A percentile compares a stretch with the other conserved stretches of the same genome.
These are phyloP conservation scores for Sisymbrium irio DNA, from an alignment of 345 rosid species.

Conservation along the genomic window DNA sequence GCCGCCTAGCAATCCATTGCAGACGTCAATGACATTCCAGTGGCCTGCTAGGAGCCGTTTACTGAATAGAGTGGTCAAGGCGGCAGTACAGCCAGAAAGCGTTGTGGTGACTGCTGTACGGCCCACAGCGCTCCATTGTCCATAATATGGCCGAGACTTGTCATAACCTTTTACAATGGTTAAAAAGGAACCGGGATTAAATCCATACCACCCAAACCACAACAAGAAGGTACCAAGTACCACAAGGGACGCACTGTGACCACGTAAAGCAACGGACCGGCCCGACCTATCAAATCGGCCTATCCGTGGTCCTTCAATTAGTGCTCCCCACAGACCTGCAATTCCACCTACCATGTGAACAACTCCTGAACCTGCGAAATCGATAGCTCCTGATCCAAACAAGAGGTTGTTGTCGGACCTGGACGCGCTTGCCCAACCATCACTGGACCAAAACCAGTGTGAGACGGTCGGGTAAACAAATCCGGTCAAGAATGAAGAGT, in stretches of 20 bases:
- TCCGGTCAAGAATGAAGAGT: slow-evolving; percentile 66
- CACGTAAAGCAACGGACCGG: slow-evolving; percentile 50
- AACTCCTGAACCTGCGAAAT: slow-evolving; percentile 82
- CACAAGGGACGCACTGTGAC: slow-evolving; percentile 67
- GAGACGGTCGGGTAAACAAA: slow-evolving; percentile 69
- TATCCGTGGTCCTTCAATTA: slow-evolving; percentile 69
- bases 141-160: slow-evolving; percentile 17
- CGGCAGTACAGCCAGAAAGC: slow-evolving; percentile 18
- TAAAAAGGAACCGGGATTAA: slow-evolving; percentile 52
- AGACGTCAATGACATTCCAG: slow-evolving; percentile 15
- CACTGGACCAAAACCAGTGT: slow-evolving; percentile 75
- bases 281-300: slow-evolving; percentile 57
- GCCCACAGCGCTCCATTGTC: slow-evolving; percentile 26
- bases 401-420: slow-evolving; percentile 34
- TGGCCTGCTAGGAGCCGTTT: slow-evolving; percentile 20
- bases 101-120: slow-evolving; percentile 26
- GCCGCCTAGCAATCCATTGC: slow-evolving; percentile 22
- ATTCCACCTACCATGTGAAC: slow-evolving; percentile 87
- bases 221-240: slow-evolving; percentile 70
- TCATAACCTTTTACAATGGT: slow-evolving; percentile 44
- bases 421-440: slow-evolving; percentile 67
- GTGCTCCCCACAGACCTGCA: slow-evolving; percentile 75
- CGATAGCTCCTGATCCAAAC: slow-evolving; percentile 59
- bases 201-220: slow-evolving; percentile 63
- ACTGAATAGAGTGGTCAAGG: slow-evolving; percentile 24